Percentiles rank a stretch among this genome's conserved stretches.
phyloP scores from a whole-genome alignment of 164 flowering plant species.

The Vitis vinifera region DNA sequence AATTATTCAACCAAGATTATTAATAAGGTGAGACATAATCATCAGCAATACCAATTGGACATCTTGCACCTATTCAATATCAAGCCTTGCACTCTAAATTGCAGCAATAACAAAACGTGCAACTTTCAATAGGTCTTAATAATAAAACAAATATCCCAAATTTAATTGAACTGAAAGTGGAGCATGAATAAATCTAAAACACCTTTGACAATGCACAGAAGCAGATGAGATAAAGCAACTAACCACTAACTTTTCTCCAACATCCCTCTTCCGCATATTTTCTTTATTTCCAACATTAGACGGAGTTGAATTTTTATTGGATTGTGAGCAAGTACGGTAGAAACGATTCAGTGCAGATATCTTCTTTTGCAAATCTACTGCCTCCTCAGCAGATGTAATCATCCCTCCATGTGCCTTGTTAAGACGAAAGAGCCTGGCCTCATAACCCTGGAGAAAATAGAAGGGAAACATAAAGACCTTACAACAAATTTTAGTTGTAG shows the following conservation, averaged over 20 bases:
- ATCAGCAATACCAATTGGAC: too few relatives aligned
- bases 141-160: too few relatives aligned
- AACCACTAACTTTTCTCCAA: conserved; percentile 64
- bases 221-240: conserved; percentile 20
- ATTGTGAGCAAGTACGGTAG: conserved; percentile 47
- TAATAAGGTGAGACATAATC: too few relatives aligned
- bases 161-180: too few relatives aligned
- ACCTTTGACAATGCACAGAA: background rate
- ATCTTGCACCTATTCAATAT: too few relatives aligned
- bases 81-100: too few relatives aligned
- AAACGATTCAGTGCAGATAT: conserved; percentile 65
- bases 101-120: too few relatives aligned
- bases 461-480: background rate
- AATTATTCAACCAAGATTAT: too few relatives aligned
- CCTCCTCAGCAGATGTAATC: conserved; percentile 80
- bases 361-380: conserved; percentile 69
- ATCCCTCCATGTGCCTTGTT: conserved; percentile 57
- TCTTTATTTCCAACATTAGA: conserved; percentile 30
- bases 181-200: conserved; percentile 8
- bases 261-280: conserved; percentile 52
- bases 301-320: conserved; percentile 34
- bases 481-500: background rate
- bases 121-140: too few relatives aligned
- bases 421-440: conserved; percentile 80
- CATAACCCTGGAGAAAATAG: conserved; percentile 58